phyloP scores from a whole-genome alignment of 176 grass and related monocot genomes.

The Bromus sterilis region DNA sequence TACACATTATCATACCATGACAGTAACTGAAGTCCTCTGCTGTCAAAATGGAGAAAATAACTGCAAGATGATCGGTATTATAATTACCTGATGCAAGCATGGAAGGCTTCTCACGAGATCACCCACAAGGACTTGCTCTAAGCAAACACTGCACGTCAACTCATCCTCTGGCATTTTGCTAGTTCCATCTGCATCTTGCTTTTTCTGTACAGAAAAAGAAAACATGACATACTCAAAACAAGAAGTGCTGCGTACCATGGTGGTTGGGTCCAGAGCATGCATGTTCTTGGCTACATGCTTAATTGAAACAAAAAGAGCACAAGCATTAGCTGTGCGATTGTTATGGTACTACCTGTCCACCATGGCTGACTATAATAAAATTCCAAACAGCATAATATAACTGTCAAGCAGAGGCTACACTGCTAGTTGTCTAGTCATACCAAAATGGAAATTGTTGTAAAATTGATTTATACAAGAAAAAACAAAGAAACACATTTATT shows the following conservation, averaged over 20 bases:
- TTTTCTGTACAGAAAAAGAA: constrained; percentile 51
- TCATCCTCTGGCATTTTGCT: constrained; percentile 60
- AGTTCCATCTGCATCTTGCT: constrained; percentile 36
- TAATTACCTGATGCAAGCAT: constrained; percentile 89
- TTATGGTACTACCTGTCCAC: background rate
- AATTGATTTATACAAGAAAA: background rate
- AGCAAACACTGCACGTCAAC: constrained; percentile 90
- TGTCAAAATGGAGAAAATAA: constrained; percentile 10
- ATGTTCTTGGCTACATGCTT: background rate
- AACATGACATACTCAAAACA: constrained; percentile 17
- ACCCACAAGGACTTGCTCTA: constrained; percentile 78
- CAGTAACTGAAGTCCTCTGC: background rate
- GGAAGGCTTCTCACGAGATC: constrained; percentile 84
- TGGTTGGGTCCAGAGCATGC: background rate
- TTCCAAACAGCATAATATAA: background rate
- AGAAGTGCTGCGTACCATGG: background rate
- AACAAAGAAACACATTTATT: constrained; percentile 10
- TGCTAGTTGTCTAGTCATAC: background rate
- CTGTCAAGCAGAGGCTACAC: background rate
- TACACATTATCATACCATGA: background rate
- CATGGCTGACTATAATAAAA: background rate
- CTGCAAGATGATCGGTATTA: background rate
- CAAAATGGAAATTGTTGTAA: constrained; percentile 4
- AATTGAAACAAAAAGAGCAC: background rate
- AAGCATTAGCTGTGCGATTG: background rate